Conservation (phyloP, 2,329 filamentous ascomycete genomes). For the Neoascochyta sp. region DNA sequence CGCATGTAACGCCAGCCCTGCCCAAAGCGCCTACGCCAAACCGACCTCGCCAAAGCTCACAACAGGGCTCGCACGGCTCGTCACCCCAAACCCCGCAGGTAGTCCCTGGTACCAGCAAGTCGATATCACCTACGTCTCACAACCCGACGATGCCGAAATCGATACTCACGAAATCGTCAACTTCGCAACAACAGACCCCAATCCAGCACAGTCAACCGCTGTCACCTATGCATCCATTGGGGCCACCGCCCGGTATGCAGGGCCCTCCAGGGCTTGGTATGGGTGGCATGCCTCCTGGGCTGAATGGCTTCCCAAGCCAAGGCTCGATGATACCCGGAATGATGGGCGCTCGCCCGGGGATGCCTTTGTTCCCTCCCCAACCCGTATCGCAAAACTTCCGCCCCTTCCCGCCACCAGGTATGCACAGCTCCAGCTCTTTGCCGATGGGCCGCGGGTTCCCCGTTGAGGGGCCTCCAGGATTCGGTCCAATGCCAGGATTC, state of each 20-base stretch:
- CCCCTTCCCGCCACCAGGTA: conserved; percentile 56
- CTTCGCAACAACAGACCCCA: conserved; percentile 45
- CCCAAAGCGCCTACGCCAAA: conserved; percentile 80
- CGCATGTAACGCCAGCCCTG: conserved; percentile 77
- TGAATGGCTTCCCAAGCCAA: conserved; percentile 50
- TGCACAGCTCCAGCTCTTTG: conserved; percentile 53
- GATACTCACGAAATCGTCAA: conserved; percentile 56
- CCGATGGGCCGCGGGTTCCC: conserved; percentile 56
- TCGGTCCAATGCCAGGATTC: conserved; percentile 41
- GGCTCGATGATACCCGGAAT: conserved; percentile 53
- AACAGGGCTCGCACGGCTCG: conserved; percentile 68
- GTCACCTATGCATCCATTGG: conserved; percentile 63
- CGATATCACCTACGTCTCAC: conserved; percentile 59
- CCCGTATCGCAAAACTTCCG: conserved; percentile 53
- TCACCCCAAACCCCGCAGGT: conserved; percentile 66
- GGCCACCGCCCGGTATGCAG: conserved; percentile 54
- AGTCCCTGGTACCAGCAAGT: conserved; percentile 47
- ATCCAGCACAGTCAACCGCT: conserved; percentile 57
- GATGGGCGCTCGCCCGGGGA: conserved; percentile 54
- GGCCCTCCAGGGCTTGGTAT: conserved; percentile 52
- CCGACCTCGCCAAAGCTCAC: conserved; percentile 71
- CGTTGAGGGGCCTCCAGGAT: conserved; percentile 49
- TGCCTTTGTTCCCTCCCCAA: conserved; percentile 54
- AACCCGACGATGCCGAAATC: conserved; percentile 62
- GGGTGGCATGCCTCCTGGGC: conserved; percentile 45